These are phyloP conservation scores for Acrocalymma vagum DNA, from an alignment of 2,329 filamentous ascomycete species.

Conservation along the genomic window DNA sequence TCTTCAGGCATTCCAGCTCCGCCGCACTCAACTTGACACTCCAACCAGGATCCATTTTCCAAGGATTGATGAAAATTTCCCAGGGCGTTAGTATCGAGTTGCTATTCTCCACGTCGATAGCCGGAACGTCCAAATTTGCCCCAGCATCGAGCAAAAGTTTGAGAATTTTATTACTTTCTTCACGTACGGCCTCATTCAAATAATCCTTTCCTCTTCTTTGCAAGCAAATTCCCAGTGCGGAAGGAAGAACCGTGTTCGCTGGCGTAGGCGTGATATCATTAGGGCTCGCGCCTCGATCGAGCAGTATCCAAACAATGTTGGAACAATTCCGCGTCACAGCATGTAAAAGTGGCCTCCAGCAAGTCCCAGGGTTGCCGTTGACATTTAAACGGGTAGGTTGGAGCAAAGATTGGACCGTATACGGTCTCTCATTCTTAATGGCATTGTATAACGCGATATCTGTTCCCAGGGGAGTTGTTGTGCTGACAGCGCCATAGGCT, in stretches of 20 bases:
- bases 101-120: no score
- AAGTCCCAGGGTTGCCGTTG: slow-evolving; percentile 31
- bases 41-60: slow-evolving; percentile 36
- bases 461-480: slow-evolving; percentile 39
- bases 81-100: slow-evolving; percentile 26
- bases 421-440: slow-evolving; percentile 41
- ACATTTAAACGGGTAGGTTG: slow-evolving; percentile 30
- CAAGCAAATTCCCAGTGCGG: slow-evolving; percentile 37
- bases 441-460: slow-evolving; percentile 46
- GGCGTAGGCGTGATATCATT: slow-evolving; percentile 27
- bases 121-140: slow-evolving; percentile 31
- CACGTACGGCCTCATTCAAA: slow-evolving; percentile 13
- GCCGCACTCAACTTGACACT: slow-evolving; percentile 20
- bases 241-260: slow-evolving; percentile 13
- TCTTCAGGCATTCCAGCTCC: slow-evolving; percentile 36
- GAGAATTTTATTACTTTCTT: slow-evolving; percentile 31
- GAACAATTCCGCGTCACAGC: slow-evolving; percentile 42
- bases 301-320: slow-evolving; percentile 36
- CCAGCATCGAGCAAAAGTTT: slow-evolving; percentile 40
- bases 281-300: slow-evolving; percentile 36
- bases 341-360: slow-evolving; percentile 41
- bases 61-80: slow-evolving; percentile 38
- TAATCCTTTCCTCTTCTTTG: slow-evolving; percentile 31
- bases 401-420: slow-evolving; percentile 38
- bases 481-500: slow-evolving; percentile 36